Conservation (phyloP, 805 yeast genomes). For the Cyberlindnera bimundalis region DNA sequence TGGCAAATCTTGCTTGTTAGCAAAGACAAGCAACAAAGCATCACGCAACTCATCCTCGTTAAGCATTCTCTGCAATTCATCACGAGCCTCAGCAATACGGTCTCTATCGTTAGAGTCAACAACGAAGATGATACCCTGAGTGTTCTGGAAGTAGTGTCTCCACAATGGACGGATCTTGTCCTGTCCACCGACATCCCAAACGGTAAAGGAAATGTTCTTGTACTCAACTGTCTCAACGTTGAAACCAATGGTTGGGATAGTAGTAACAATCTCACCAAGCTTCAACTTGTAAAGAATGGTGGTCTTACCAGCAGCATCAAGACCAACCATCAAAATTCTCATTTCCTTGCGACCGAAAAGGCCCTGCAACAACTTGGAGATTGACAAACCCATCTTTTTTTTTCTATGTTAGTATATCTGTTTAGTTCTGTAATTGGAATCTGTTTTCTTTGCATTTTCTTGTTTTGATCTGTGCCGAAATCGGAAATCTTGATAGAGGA, state of each 20-base stretch:
- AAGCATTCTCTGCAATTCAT: conserved; percentile 96
- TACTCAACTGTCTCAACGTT: conserved; percentile 97
- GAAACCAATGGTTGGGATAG: conserved; percentile 96
- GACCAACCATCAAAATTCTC: conserved; percentile 98
- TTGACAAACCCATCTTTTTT: conserved; percentile 87
- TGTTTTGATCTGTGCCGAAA: too few species aligned
- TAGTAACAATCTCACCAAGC: conserved; percentile 93
- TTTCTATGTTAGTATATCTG: too few species aligned
- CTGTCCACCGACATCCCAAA: conserved; percentile 99
- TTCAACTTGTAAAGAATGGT: conserved; percentile 92
- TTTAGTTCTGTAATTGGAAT: neutral
- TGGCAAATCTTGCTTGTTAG: conserved; percentile 98
- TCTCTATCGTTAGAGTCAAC: conserved; percentile 98
- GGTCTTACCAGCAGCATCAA: conserved; percentile 98
- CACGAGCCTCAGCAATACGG: conserved; percentile 97
- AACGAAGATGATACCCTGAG: conserved; percentile 97
- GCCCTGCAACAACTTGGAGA: conserved; percentile 91
- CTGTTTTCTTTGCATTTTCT: neutral
- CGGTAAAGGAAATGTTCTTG: conserved; percentile 94
- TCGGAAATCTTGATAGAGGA: too few species aligned
- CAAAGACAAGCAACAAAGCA: conserved; percentile 91
- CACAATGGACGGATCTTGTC: conserved; percentile 97
- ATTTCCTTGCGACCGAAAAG: conserved; percentile 96
- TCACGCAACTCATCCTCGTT: conserved; percentile 98
- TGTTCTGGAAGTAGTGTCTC: conserved; percentile 98